These are phyloP conservation scores for Leccinum longicurvipes DNA, from an alignment of 768 basidiomycete genomes.

Conservation along the genomic window DNA sequence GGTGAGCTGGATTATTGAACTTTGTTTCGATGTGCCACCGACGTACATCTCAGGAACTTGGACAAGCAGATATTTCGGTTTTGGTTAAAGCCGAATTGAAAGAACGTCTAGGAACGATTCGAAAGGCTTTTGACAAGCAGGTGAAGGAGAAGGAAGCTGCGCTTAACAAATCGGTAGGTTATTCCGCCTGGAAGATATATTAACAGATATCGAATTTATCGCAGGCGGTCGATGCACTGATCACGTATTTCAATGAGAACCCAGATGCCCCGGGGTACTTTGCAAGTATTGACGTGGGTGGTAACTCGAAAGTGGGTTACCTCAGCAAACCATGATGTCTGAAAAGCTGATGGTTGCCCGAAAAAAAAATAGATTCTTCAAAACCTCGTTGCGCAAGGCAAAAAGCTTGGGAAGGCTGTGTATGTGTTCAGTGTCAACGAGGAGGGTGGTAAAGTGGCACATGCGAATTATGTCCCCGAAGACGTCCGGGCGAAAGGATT, in stretches of 20 bases:
- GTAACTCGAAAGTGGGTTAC: slow-evolving; percentile 73
- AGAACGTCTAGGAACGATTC: slow-evolving; percentile 64
- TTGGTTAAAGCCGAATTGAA: slow-evolving; percentile 76
- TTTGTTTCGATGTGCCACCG: not conserved
- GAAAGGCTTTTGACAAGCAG: slow-evolving; percentile 83
- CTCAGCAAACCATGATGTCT: not conserved
- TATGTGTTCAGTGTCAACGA: slow-evolving; percentile 84
- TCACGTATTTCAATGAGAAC: slow-evolving; percentile 75
- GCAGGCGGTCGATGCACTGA: slow-evolving; percentile 69
- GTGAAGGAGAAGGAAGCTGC: slow-evolving; percentile 77
- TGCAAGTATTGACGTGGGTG: slow-evolving; percentile 69
- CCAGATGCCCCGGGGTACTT: slow-evolving; percentile 68
- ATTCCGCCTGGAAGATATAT: not conserved
- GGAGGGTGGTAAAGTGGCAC: slow-evolving; percentile 72
- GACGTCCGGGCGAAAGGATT: slow-evolving; percentile 59
- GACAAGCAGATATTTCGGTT: slow-evolving; percentile 85
- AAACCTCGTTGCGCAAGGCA: slow-evolving; percentile 70
- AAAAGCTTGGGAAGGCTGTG: slow-evolving; percentile 75
- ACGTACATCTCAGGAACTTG: slow-evolving; percentile 63
- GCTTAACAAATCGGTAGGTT: slow-evolving; percentile 70
- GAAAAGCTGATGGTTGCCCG: not conserved
- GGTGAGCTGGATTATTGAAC: slow-evolving; percentile 45
- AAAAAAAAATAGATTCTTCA: slow-evolving; percentile 57
- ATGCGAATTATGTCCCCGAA: slow-evolving; percentile 79
- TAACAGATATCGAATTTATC: not conserved